phyloP scores from a whole-genome alignment of 2,329 filamentous ascomycete genomes.

The Aureobasidium sp. region DNA sequence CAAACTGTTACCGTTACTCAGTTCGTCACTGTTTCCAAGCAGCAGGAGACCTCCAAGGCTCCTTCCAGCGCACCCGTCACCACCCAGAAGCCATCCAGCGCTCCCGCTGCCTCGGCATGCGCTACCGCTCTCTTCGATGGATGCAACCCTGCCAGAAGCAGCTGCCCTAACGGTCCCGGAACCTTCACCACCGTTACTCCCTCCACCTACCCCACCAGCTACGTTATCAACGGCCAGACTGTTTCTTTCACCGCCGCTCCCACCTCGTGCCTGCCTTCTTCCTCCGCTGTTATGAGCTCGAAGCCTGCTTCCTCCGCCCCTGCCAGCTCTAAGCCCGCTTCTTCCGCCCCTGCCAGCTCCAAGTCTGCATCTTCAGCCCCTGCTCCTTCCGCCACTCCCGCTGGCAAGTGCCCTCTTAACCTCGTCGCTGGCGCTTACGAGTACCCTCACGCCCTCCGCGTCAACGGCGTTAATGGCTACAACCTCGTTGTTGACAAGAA shows the following conservation, averaged over 20 bases:
- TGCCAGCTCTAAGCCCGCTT: neutral
- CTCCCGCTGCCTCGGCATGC: too few relatives aligned
- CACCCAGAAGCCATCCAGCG: too few relatives aligned
- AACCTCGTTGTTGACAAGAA: neutral
- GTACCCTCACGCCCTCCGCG: conserved; percentile 7
- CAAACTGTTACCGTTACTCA: conserved; percentile 2
- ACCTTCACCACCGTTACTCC: too few relatives aligned
- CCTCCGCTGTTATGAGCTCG: neutral
- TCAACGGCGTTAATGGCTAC: conserved; percentile 12
- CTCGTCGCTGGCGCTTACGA: conserved; percentile 1
- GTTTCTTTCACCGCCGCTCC: too few relatives aligned
- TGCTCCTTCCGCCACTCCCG: neutral
- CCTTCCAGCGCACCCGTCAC: too few relatives aligned
- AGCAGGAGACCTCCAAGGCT: neutral
- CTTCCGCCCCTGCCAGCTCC: neutral
- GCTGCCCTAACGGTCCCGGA: too few relatives aligned
- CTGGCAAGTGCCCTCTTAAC: conserved; percentile 10
- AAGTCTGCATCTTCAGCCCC: neutral
- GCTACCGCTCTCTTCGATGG: too few relatives aligned
- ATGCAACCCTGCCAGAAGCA: too few relatives aligned
- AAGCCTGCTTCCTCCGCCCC: neutral
- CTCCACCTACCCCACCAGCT: too few relatives aligned
- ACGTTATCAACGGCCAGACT: too few relatives aligned
- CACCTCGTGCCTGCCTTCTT: neutral
- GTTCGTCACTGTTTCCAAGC: neutral